Evolutionary conservation across 805 yeast species (phyloP).

Genomic region (Schwanniomyces yamadae): DNA sequence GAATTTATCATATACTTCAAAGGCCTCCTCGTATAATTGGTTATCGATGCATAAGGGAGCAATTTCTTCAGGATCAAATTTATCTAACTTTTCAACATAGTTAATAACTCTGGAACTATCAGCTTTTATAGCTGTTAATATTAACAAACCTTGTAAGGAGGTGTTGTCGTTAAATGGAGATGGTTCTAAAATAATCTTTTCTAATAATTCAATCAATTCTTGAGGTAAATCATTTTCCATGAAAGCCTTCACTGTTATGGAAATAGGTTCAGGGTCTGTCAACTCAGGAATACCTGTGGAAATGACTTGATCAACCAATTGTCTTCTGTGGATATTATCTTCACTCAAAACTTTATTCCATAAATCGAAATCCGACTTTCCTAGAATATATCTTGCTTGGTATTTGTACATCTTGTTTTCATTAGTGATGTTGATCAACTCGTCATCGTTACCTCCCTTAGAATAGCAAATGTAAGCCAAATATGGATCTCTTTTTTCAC

Average conservation of each 20-base stretch:
- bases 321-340: constrained; percentile 85
- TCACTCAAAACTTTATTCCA: constrained; percentile 78
- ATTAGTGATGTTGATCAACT: constrained; percentile 86
- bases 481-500: constrained; percentile 99
- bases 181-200: constrained; percentile 94
- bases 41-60: constrained; percentile 90
- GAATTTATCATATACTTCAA: constrained; percentile 84
- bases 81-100: constrained; percentile 86
- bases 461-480: constrained; percentile 97
- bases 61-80: constrained; percentile 90
- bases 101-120: constrained; percentile 81
- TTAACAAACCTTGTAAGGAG: constrained; percentile 87
- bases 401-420: constrained; percentile 98
- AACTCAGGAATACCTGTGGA: constrained; percentile 96
- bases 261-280: constrained; percentile 89
- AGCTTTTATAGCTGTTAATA: constrained; percentile 93
- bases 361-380: constrained; percentile 79
- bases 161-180: constrained; percentile 96
- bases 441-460: constrained; percentile 89
- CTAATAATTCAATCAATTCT: constrained; percentile 91
- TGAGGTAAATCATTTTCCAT: constrained; percentile 92
- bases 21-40: constrained; percentile 89
- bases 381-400: constrained; percentile 93
- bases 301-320: constrained; percentile 88
- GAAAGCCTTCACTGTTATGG: constrained; percentile 90